Evolutionary conservation across 441 rosid species (phyloP).

Genomic region (Bocquillonia castaneifolia): DNA sequence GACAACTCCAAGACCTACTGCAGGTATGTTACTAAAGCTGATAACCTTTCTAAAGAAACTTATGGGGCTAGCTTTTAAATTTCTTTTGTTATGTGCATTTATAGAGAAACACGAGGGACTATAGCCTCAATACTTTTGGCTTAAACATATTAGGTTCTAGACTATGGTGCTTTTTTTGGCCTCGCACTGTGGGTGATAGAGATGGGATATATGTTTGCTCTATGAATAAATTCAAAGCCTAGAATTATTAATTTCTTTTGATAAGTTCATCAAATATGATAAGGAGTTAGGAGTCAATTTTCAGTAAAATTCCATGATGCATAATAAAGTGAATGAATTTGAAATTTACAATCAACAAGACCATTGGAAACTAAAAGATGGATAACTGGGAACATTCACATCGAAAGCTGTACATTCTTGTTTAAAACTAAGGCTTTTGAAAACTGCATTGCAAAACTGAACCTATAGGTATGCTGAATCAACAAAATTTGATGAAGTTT

Average conservation of each 20-base stretch:
- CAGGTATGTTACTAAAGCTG: conserved; percentile 38
- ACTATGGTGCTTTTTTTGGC: neutral
- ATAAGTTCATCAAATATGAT: neutral
- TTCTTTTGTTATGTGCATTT: neutral
- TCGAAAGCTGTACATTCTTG: too few relatives aligned
- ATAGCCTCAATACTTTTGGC: neutral
- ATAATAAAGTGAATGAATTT: too few relatives aligned
- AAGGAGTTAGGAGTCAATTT: neutral
- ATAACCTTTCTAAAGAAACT: neutral
- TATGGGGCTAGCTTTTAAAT: neutral
- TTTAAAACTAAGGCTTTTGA: neutral
- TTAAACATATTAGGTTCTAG: neutral
- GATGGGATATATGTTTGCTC: neutral
- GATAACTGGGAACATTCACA: too few relatives aligned
- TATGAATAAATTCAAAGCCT: neutral
- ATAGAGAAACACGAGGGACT: neutral
- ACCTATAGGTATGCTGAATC: neutral
- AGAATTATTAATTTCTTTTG: neutral
- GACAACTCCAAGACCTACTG: conserved; percentile 75
- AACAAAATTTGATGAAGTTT: neutral
- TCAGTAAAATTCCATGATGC: too few relatives aligned
- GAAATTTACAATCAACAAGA: neutral
- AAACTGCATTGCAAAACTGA: neutral
- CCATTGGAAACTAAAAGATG: neutral
- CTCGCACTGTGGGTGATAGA: neutral